Evolutionary conservation across 78 protist genomes (phyloP).

Genomic region (Dictyostelium citrinum): DNA sequence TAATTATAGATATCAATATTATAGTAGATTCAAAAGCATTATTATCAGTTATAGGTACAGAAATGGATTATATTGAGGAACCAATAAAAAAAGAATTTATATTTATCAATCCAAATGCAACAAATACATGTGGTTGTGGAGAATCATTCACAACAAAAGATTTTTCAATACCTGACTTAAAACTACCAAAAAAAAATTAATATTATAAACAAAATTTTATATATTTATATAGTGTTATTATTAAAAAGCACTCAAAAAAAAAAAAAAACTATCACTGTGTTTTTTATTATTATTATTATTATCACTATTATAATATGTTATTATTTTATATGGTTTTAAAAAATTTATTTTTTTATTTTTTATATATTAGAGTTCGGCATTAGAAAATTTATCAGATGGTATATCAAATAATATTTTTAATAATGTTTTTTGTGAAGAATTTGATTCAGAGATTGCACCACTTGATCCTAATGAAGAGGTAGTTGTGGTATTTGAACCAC

Average conservation of each 20-base stretch:
- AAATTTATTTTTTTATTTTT: neutral
- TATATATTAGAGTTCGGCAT: neutral
- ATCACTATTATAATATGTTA: neutral
- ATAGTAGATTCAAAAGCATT: slow-evolving; percentile 90
- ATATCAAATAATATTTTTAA: slow-evolving; percentile 51
- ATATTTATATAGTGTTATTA: neutral
- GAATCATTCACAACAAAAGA: slow-evolving; percentile 84
- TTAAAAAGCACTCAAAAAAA: neutral
- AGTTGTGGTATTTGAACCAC: neutral
- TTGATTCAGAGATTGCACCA: neutral
- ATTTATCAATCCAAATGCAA: slow-evolving; percentile 94
- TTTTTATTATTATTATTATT: neutral
- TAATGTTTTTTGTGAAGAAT: neutral
- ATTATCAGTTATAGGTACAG: slow-evolving; percentile 92
- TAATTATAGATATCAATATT: slow-evolving; percentile 80
- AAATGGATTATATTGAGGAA: slow-evolving; percentile 91
- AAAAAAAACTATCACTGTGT: neutral
- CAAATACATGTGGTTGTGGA: slow-evolving; percentile 95
- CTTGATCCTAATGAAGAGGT: neutral
- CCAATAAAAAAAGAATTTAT: slow-evolving; percentile 87
- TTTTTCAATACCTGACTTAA: slow-evolving; percentile 6
- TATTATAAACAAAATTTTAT: neutral
- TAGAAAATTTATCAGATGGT: slow-evolving; percentile 26
- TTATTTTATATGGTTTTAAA: neutral
- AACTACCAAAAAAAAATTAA: neutral